phyloP scores from a whole-genome alignment of 345 rosid species.

The Mercurialis annua region DNA sequence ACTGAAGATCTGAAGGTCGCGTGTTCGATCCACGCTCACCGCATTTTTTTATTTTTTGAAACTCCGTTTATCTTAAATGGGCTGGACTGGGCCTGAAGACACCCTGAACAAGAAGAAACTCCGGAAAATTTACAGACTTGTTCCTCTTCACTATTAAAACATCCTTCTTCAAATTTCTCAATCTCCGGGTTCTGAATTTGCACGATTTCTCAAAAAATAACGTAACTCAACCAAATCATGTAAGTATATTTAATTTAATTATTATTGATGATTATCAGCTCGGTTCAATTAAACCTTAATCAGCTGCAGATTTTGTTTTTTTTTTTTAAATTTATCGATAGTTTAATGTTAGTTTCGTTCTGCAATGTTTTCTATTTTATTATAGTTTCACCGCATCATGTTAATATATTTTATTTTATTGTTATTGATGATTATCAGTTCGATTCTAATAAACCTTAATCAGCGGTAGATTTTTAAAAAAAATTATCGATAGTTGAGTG shows the following conservation, averaged over 20 bases:
- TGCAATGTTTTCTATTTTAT: no score
- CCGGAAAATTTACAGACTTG: no score
- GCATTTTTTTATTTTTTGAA: constrained; percentile 35
- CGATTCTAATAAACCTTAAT: neutral
- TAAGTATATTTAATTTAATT: neutral
- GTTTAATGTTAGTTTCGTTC: neutral
- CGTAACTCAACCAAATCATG: neutral
- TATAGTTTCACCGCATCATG: constrained; percentile 1
- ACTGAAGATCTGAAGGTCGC: constrained; percentile 99
- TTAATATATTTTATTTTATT: neutral
- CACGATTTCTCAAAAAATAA: no score
- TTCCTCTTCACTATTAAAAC: no score
- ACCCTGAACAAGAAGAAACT: no score
- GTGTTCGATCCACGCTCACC: constrained; percentile 97
- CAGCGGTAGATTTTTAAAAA: neutral
- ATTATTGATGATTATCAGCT: neutral
- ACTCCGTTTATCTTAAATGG: no score
- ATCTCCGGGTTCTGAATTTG: no score
- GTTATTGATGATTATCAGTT: neutral
- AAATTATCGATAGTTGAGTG: no score
- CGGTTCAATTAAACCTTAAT: neutral
- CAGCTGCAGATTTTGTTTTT: neutral
- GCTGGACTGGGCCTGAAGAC: no score
- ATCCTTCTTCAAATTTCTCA: no score
- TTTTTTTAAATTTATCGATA: neutral